phyloP scores from a whole-genome alignment of 345 rosid genomes.

The Populus simonii region DNA sequence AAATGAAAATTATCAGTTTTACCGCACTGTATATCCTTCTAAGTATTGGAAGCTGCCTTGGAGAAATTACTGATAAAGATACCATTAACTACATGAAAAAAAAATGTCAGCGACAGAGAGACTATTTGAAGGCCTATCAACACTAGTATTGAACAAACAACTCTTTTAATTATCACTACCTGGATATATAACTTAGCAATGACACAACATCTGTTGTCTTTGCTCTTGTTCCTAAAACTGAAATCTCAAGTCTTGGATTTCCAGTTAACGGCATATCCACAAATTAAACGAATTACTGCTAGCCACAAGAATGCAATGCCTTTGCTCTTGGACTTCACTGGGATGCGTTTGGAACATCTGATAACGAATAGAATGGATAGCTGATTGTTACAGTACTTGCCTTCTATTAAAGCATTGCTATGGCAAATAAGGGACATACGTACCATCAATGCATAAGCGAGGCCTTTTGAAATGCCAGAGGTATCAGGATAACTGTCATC shows the following conservation, averaged over 20 bases:
- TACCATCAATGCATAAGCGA: slow-evolving; percentile 1
- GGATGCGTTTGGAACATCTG: background rate
- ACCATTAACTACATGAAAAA: background rate
- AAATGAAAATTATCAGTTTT: background rate
- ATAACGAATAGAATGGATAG: background rate
- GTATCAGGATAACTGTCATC: background rate
- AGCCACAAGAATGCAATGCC: background rate
- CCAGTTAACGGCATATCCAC: background rate
- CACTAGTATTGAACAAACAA: background rate
- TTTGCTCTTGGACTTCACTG: background rate
- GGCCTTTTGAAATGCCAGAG: background rate
- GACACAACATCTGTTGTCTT: background rate
- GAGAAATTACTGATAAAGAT: background rate
- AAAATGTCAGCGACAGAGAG: background rate
- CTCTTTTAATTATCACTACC: background rate
- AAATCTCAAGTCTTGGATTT: background rate
- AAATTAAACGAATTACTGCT: background rate
- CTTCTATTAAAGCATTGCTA: background rate
- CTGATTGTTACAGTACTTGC: background rate
- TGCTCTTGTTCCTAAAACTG: background rate
- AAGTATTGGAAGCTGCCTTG: background rate
- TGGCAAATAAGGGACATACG: too few species aligned
- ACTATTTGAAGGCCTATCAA: too few species aligned
- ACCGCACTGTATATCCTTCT: background rate
- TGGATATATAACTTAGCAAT: background rate